phyloP scores from a whole-genome alignment of 2,329 filamentous ascomycete species.

The Aspergillus pseudotamarii region DNA sequence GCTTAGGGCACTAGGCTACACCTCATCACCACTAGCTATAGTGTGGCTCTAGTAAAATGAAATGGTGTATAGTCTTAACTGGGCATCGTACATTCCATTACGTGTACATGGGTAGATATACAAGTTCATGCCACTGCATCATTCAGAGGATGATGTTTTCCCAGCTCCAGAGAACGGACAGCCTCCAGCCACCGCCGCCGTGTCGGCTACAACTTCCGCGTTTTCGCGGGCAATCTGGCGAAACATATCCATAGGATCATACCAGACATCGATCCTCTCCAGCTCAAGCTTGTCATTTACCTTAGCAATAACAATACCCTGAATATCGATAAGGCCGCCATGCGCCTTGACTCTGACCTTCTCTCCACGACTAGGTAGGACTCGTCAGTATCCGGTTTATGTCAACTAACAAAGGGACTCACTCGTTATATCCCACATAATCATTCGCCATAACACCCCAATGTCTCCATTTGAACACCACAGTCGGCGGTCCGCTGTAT shows the following conservation, averaged over 20 bases:
- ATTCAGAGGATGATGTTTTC: background rate
- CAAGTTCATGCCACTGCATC: background rate
- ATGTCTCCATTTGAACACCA: conserved; percentile 68
- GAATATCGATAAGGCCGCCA: conserved; percentile 63
- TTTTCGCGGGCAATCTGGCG: conserved; percentile 55
- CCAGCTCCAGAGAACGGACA: conserved; percentile 13
- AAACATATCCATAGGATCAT: conserved; percentile 69
- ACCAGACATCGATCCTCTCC: conserved; percentile 64
- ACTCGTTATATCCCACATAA: conserved; percentile 67
- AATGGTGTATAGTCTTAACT: background rate
- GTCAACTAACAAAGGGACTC: conserved; percentile 29
- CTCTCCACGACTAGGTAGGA: conserved; percentile 56
- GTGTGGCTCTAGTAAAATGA: background rate
- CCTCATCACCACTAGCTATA: background rate
- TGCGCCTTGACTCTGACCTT: conserved; percentile 65
- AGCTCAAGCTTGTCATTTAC: conserved; percentile 64
- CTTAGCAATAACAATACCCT: conserved; percentile 64
- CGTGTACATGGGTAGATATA: background rate
- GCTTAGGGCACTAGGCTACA: background rate
- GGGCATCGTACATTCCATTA: background rate
- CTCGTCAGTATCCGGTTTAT: background rate
- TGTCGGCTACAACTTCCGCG: conserved; percentile 2
- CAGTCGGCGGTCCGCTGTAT: conserved; percentile 65
- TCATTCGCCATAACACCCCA: conserved; percentile 70
- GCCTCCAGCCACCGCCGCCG: background rate